Evolutionary conservation across 495 filamentous ascomycete genomes (phyloP), one percentile per base, ranked within the genome.

Genomic region (Hypoxylon cercidicola): DNA sequence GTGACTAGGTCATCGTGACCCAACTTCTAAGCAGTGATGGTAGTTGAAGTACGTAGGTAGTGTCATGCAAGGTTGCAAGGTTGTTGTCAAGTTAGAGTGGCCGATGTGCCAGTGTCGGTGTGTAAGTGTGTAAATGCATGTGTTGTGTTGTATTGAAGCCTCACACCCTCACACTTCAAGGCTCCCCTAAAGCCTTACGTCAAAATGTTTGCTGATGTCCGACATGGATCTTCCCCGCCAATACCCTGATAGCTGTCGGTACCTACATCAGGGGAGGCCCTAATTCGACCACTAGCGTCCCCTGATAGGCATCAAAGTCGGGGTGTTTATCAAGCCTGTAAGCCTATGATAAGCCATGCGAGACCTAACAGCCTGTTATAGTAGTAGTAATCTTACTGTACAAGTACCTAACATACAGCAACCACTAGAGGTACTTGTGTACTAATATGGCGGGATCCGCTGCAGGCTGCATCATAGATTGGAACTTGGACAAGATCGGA

Each of bases 351-450:
- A 28, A 28, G 25, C 7, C 11, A 37, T 12, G 3, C 34, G 34
- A 37, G 34, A 6, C 39, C 16, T 6, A 13, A 12, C n/a, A 16
- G n/a, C 12, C 39, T n/a, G 25, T 28, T n/a, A 28, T 28, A 28
- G 25, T 7, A 28, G 25, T 66, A 66, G 57, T 66, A 66, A 66
- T 66, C 63, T 66, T 66, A 66, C 57, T 66, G 30, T 45, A 60
- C 25, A 35, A 20, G 12, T 16, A 57, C 44, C 18, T 47, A 46
- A 19, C 4, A 25, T 9, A 37, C 10, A 2, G n/a, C n/a, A n/a
- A n/a, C n/a, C n/a, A n/a, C n/a, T n/a, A n/a, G n/a, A 40, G 2
- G 45, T 49, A 19, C 34, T 59, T 48, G 39, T 16, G 39, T 41
- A 41, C 48, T 66, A 66, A 59, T 54, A 56, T 30, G 62, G 48